These are phyloP conservation scores for Fusarium sp. DNA, from an alignment of 2,329 filamentous ascomycete genomes.

Conservation along the genomic window DNA sequence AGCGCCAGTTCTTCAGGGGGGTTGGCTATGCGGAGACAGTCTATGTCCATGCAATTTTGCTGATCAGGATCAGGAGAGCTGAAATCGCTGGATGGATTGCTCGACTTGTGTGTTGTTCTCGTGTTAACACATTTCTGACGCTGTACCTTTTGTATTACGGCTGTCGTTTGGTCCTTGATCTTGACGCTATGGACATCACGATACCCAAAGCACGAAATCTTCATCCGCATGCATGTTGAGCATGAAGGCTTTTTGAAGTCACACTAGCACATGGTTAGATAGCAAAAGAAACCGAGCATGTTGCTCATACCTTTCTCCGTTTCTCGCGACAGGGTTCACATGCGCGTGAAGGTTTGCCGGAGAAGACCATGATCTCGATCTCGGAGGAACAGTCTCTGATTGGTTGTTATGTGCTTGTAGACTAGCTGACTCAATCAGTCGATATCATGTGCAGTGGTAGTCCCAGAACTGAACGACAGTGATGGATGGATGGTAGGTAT, in stretches of 20 bases:
- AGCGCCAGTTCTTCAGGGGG: not conserved
- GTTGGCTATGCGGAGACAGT: not conserved
- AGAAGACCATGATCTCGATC: not conserved
- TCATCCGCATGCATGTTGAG: conserved; percentile 6
- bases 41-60: not conserved
- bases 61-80: accelerated
- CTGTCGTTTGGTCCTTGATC: conserved; percentile 5
- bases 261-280: not conserved
- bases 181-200: not conserved
- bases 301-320: conserved; percentile 3
- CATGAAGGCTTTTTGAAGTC: not conserved
- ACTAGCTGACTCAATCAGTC: accelerated
- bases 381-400: not conserved
- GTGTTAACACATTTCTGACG: not conserved
- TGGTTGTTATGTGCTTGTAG: not conserved
- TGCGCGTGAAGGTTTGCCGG: not conserved
- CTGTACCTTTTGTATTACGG: not conserved
- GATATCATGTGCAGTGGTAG: accelerated
- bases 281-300: too few species aligned
- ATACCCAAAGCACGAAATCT: not conserved
- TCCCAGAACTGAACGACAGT: not conserved
- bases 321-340: conserved; percentile 9
- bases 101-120: accelerated
- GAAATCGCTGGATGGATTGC: accelerated
- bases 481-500: not conserved